Percentiles rank a stretch among this genome's conserved stretches.
phyloP scores from a whole-genome alignment of 345 rosid species.

The Raphanus raphanistrum region DNA sequence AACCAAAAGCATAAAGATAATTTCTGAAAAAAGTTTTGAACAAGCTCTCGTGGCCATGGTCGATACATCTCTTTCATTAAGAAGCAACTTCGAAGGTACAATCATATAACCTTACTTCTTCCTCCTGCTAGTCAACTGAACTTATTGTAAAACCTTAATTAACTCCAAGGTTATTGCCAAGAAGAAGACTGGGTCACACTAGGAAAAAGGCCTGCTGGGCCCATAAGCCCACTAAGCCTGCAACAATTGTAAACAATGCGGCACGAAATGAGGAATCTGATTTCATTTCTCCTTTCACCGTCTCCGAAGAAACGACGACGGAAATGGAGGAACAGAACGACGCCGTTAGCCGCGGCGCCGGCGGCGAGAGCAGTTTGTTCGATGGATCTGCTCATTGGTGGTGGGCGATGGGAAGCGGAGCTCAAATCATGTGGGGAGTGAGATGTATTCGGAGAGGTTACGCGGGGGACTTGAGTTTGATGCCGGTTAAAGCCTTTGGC shows the following conservation, averaged over 20 bases:
- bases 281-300: neutral
- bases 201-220: neutral
- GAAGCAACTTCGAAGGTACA: conserved; percentile 1
- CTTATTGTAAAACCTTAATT: too few relatives aligned
- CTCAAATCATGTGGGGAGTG: conserved; percentile 54
- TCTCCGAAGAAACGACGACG: neutral
- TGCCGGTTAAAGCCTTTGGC: conserved; percentile 63
- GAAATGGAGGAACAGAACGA: conserved; percentile 31
- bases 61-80: conserved; percentile 5
- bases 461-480: conserved; percentile 52
- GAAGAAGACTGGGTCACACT: neutral
- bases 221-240: neutral
- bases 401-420: conserved; percentile 40
- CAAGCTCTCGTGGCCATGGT: neutral
- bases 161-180: neutral
- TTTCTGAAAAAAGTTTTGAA: neutral
- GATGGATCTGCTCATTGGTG: conserved; percentile 30
- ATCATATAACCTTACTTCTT: neutral
- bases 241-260: neutral
- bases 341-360: neutral
- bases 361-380: neutral
- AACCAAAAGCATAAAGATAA: conserved; percentile 3
- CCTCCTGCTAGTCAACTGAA: neutral
- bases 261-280: neutral
- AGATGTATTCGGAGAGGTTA: conserved; percentile 50